phyloP scores from a whole-genome alignment of 495 filamentous ascomycete genomes.

The Penicillium lividum region DNA sequence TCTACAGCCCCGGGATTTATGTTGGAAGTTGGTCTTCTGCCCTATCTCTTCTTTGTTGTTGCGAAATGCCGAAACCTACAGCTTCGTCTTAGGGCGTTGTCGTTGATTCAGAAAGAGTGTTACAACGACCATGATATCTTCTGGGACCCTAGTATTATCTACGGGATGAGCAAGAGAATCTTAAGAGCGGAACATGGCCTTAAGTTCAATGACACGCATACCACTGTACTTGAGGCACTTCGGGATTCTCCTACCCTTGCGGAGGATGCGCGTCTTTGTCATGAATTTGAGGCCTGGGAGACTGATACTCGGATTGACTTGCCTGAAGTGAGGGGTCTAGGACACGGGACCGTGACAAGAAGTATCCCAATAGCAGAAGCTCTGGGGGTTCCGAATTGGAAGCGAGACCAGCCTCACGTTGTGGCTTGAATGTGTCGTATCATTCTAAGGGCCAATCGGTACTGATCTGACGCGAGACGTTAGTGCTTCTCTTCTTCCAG shows the following conservation, averaged over 20 bases:
- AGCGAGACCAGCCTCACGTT: not conserved
- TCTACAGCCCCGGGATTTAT: conserved; percentile 3
- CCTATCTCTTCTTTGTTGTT: conserved; percentile 6
- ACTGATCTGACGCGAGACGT: not conserved
- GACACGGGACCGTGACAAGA: not conserved
- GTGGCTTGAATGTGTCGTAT: no score
- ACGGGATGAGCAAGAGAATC: not conserved
- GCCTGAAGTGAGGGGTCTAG: not conserved
- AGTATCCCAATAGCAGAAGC: not conserved
- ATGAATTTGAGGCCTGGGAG: not conserved
- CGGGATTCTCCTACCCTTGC: not conserved
- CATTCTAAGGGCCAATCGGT: not conserved
- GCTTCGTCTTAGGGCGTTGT: conserved; percentile 5
- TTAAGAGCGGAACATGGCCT: not conserved
- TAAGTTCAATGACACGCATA: not conserved
- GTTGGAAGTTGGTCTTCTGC: conserved; percentile 9
- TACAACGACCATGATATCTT: not conserved
- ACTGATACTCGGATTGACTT: not conserved
- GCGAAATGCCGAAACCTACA: conserved; percentile 9
- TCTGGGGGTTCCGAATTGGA: not conserved
- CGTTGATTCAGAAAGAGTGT: not conserved
- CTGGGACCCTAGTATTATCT: conserved; percentile 1
- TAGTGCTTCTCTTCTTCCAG: not conserved
- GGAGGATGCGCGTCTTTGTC: not conserved
- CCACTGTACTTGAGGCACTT: not conserved